phyloP scores from a whole-genome alignment of 208 protist species.

The Leishmania martiniquensis region DNA sequence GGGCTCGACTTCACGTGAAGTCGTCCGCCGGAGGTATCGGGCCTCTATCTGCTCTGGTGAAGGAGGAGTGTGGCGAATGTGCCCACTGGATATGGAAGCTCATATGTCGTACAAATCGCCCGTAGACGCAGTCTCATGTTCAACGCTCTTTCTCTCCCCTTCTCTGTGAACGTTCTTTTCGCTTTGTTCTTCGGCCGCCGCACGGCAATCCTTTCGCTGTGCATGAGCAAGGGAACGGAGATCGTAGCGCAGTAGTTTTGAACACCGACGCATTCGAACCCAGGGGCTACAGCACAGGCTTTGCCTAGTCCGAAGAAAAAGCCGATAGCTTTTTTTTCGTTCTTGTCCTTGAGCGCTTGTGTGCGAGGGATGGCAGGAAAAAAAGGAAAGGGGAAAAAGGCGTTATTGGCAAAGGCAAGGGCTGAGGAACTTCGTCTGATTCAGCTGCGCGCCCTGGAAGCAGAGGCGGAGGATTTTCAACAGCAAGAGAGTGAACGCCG shows the following conservation, averaged over 20 bases:
- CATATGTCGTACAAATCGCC: too few relatives aligned
- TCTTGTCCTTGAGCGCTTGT: not conserved
- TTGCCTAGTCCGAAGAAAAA: not conserved
- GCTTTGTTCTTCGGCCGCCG: too few relatives aligned
- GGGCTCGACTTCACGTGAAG: not conserved
- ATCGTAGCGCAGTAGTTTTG: not conserved
- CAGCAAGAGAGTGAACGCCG: constrained; percentile 70
- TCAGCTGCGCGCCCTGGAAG: constrained; percentile 61
- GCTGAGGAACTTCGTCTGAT: constrained; percentile 58
- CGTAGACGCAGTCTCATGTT: not conserved
- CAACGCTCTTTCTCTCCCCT: not conserved
- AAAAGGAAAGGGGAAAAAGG: constrained; percentile 42
- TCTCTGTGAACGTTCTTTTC: not conserved
- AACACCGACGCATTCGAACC: not conserved
- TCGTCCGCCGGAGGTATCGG: not conserved
- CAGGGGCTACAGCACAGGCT: not conserved
- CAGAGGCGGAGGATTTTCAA: constrained; percentile 72
- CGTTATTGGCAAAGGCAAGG: constrained; percentile 35
- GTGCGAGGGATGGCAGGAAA: constrained; percentile 31
- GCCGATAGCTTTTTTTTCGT: not conserved
- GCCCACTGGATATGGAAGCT: too few relatives aligned
- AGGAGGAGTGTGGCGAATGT: not conserved
- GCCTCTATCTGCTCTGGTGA: not conserved
- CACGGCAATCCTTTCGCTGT: too few relatives aligned
- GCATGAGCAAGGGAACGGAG: not conserved